Evolutionary conservation across 1,284 basidiomycete genomes (phyloP), one percentile per base, ranked within the genome.

Genomic region (Leccinum subrobustum): DNA sequence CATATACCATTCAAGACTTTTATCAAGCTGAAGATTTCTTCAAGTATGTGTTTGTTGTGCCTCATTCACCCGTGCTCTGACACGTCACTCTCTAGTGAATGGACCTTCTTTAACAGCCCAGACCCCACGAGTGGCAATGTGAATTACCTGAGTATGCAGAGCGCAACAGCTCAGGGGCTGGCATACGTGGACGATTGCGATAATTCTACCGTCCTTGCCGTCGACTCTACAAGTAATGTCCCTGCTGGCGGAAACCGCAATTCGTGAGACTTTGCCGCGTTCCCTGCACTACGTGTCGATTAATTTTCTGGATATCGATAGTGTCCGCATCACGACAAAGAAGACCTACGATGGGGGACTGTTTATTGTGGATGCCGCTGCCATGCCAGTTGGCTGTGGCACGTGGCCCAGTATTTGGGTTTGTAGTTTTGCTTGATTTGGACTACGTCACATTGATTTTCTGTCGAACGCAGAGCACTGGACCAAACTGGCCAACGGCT

Each of bases 351-450:
- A 78, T 33, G 77, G 81, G 20, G 92, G 92, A 2, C 78, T 95
- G 25, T 88, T 94, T 74, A 84, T 95, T 62, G 81, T 90, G n/a
- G 92, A 95, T 71, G 81, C 93, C 63, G 77, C 75, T 57, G 75
- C 83, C 16, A 92, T 92, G 86, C 91, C 93, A 2, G 82, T 84
- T 67, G 92, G 92, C 0, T 93, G 91, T 73, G 83, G 84, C 51
- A 83, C 88, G 48, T 95, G 92, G 92, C 92, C 92, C 9, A 71
- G 68, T 29, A 73, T 73, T 20, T 56, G 92, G 92, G 25, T 92
- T 81, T 74, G 83, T 77, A 11, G 37, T 47, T 25, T 55, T 12
- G 31, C 42, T 64, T 52, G n/a, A 5, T 50, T 33, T 51, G 12
- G 7, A 9, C 16, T 5, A 42, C 2, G 3, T 3, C 23, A 6